Conservation (phyloP, 768 basidiomycete species). For the Tephrocybe rancida region DNA sequence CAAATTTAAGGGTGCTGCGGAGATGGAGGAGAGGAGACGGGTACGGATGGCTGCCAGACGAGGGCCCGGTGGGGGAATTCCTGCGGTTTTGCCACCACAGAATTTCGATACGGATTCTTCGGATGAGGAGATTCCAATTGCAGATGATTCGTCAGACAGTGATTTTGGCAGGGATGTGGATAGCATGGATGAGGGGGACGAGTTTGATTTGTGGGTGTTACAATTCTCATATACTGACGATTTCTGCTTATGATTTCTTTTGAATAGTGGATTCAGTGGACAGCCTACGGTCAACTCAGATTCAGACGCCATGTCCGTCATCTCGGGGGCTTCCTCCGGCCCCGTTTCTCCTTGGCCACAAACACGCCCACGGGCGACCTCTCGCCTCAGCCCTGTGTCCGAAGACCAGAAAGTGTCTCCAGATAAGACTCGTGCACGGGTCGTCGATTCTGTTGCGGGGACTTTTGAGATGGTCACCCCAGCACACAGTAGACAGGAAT, state of each 20-base stretch:
- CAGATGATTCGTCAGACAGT: slow-evolving; percentile 51
- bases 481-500: slow-evolving; percentile 21
- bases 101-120: slow-evolving; percentile 57
- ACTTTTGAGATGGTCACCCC: slow-evolving; percentile 62
- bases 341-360: slow-evolving; percentile 50
- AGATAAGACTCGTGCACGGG: slow-evolving; percentile 10
- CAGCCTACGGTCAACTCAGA: slow-evolving; percentile 56
- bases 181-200: slow-evolving; percentile 66
- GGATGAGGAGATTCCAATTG: slow-evolving; percentile 46
- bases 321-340: slow-evolving; percentile 59
- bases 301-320: slow-evolving; percentile 63
- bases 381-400: slow-evolving; percentile 63
- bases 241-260: background rate
- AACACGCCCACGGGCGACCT: slow-evolving; percentile 36
- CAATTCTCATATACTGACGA: background rate
- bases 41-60: slow-evolving; percentile 67
- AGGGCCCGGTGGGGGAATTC: slow-evolving; percentile 37
- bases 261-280: slow-evolving; percentile 72
- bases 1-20: slow-evolving; percentile 80
- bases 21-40: slow-evolving; percentile 78
- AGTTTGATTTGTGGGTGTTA: slow-evolving; percentile 81
- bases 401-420: slow-evolving; percentile 43
- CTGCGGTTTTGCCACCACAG: slow-evolving; percentile 36
- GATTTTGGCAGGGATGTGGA: slow-evolving; percentile 54
- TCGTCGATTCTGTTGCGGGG: slow-evolving; percentile 35